Evolutionary conservation across 1,284 basidiomycete species (phyloP).

Genomic region (Farysia itapuensis): DNA sequence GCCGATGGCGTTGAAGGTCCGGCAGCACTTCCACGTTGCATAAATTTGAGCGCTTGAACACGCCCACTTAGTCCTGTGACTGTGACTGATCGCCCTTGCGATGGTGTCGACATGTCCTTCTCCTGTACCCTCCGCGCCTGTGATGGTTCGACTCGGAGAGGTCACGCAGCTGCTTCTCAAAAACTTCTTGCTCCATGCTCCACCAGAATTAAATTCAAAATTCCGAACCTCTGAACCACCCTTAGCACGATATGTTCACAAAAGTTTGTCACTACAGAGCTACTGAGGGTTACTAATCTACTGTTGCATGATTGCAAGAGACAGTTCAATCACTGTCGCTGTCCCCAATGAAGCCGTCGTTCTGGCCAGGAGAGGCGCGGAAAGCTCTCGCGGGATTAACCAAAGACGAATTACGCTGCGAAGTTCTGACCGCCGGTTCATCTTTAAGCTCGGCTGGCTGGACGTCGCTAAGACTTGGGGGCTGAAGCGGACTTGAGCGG

Average conservation of each 20-base stretch:
- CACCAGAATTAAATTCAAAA: no score
- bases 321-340: slow-evolving; percentile 2
- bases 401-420: slow-evolving; percentile 9
- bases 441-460: not conserved
- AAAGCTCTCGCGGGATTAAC: slow-evolving; percentile 25
- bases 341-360: slow-evolving; percentile 24
- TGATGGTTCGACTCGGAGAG: no score
- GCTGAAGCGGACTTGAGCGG: slow-evolving; percentile 1
- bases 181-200: no score
- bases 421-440: no score
- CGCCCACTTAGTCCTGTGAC: slow-evolving; percentile 33
- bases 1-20: slow-evolving; percentile 1
- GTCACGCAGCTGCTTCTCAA: no score
- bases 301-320: no score
- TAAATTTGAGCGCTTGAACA: slow-evolving; percentile 39
- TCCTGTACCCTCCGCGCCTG: no score
- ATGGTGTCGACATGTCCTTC: no score
- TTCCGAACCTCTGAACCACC: no score
- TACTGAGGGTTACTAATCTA: no score
- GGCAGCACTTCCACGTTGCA: slow-evolving; percentile 19
- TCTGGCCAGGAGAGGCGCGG: slow-evolving; percentile 18
- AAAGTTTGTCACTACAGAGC: no score
- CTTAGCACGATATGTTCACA: no score
- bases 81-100: slow-evolving; percentile 31
- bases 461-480: not conserved